Conservation (phyloP, 179 eudicot species). For the Spinacia oleracea region DNA sequence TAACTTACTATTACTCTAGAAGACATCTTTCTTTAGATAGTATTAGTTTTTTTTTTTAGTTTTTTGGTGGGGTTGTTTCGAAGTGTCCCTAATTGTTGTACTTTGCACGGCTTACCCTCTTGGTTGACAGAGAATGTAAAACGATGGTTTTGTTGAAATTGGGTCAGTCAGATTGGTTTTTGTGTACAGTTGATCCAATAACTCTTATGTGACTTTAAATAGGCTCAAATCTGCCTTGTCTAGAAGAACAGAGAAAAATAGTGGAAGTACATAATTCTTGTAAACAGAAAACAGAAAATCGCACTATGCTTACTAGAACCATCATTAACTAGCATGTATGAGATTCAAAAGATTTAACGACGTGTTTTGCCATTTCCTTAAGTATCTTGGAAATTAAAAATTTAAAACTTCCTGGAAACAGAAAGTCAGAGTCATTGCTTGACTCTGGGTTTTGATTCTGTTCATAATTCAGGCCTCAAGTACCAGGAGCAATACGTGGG, state of each 20-base stretch:
- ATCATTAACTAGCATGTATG: neutral
- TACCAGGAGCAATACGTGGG: conserved; percentile 65
- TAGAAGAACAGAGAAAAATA: neutral
- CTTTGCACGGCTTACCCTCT: neutral
- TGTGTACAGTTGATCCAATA: neutral
- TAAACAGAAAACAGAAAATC: no score
- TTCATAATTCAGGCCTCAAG: conserved; percentile 59
- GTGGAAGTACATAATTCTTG: no score
- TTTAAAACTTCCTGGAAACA: neutral
- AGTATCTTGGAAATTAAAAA: neutral
- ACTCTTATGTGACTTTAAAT: neutral
- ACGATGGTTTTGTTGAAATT: neutral
- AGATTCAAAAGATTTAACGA: neutral
- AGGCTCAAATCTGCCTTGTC: neutral
- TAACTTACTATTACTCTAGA: neutral
- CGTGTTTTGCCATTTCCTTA: neutral
- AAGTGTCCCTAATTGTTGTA: neutral
- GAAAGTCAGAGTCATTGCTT: neutral
- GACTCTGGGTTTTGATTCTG: neutral
- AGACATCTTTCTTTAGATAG: neutral
- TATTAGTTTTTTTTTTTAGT: neutral
- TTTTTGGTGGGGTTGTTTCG: neutral
- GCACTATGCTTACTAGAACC: neutral
- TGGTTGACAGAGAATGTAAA: neutral
- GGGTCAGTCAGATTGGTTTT: neutral